Percentiles rank a stretch among this genome's conserved stretches.
These are phyloP conservation scores for Amanita muscaria DNA, from an alignment of 768 basidiomycete genomes.

Conservation along the genomic window DNA sequence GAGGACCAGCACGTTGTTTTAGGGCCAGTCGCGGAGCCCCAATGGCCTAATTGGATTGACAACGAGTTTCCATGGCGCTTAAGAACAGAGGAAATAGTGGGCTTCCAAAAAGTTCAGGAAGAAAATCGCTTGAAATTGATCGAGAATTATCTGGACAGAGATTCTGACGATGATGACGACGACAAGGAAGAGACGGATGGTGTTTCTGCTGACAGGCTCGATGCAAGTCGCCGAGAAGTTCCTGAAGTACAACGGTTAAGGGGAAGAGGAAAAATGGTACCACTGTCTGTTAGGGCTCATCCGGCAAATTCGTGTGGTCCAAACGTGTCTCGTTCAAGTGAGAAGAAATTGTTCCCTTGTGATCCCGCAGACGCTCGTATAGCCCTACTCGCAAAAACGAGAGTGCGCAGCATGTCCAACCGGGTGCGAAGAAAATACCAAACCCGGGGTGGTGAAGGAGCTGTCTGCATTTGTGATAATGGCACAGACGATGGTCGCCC, in stretches of 20 bases:
- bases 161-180: slow-evolving; percentile 53
- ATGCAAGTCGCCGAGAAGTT: slow-evolving; percentile 7
- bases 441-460: slow-evolving; percentile 33
- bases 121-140: slow-evolving; percentile 58
- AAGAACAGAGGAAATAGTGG: slow-evolving; percentile 45
- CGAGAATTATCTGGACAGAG: slow-evolving; percentile 63
- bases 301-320: slow-evolving; percentile 24
- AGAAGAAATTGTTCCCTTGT: slow-evolving; percentile 36
- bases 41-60: slow-evolving; percentile 73
- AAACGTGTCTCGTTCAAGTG: slow-evolving; percentile 16
- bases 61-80: slow-evolving; percentile 70
- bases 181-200: slow-evolving; percentile 12
- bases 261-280: slow-evolving; percentile 57
- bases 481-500: slow-evolving; percentile 64
- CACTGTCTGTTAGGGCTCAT: slow-evolving; percentile 22
- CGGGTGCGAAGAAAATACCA: slow-evolving; percentile 36
- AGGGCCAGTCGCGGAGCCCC: slow-evolving; percentile 17
- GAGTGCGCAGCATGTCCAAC: slow-evolving; percentile 51
- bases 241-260: slow-evolving; percentile 14
- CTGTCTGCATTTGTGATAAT: slow-evolving; percentile 58
- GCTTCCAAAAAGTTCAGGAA: slow-evolving; percentile 43
- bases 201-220: slow-evolving; percentile 9
- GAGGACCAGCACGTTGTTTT: slow-evolving; percentile 25
- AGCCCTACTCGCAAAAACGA: slow-evolving; percentile 65
- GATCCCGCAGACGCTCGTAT: slow-evolving; percentile 74